A percentile compares a stretch with the other conserved stretches of the same genome.
phyloP scores from a whole-genome alignment of 169 alveolate genomes.

The Eimeria acervulina region DNA sequence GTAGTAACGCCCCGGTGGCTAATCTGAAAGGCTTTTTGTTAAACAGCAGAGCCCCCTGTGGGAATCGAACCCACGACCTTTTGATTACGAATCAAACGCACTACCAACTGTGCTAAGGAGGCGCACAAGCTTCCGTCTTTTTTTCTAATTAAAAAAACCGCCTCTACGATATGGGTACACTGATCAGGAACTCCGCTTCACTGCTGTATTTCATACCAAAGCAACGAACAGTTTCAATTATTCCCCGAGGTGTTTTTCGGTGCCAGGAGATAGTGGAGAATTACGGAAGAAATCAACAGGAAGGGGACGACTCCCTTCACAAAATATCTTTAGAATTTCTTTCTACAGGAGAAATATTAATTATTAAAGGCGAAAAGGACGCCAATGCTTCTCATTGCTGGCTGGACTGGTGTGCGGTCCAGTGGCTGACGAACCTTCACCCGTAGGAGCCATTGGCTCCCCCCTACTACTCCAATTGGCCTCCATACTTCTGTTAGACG shows the following conservation, averaged over 20 bases:
- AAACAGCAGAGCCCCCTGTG: conserved; percentile 74
- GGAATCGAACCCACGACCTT: conserved; percentile 85
- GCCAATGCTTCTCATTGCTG: not conserved
- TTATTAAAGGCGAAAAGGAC: not conserved
- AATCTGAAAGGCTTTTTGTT: too few species aligned
- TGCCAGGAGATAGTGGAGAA: too few species aligned
- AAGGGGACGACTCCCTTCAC: conserved; percentile 68
- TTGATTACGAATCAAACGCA: conserved; percentile 84
- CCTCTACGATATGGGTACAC: too few species aligned
- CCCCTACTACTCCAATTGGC: not conserved
- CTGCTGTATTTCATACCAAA: too few species aligned
- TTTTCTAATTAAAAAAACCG: too few species aligned
- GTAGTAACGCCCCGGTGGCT: too few species aligned
- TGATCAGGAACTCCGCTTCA: too few species aligned
- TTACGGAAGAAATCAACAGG: too few species aligned
- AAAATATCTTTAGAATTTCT: conserved; percentile 48
- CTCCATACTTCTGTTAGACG: too few species aligned
- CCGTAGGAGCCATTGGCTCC: not conserved
- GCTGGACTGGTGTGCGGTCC: not conserved
- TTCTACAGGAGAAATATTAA: too few species aligned
- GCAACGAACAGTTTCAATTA: too few species aligned
- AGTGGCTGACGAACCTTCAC: not conserved
- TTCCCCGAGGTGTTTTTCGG: too few species aligned
- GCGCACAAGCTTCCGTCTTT: conserved; percentile 68
- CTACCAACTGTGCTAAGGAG: conserved; percentile 84